Base-by-base conservation (phyloP, 106 monocot genomes). In the Alisma plantagoaquatica region DNA sequence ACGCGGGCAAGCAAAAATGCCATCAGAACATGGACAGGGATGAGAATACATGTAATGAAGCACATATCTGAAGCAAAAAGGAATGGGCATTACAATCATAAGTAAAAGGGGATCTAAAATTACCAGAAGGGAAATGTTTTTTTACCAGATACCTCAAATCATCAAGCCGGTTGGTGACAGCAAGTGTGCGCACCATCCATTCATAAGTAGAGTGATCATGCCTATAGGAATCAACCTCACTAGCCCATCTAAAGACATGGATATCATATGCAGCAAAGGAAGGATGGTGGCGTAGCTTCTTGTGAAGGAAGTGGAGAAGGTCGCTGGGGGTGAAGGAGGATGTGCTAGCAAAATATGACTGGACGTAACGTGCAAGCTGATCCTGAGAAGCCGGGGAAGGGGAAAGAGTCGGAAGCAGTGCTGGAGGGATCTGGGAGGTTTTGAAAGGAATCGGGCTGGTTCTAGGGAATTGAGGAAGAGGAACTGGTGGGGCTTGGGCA, bases 161-260 rank as follows among this genome's bases (percentile, higher is more conserved):
- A 53, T 56, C 63, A 56, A 72, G 45, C 28, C 77, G 86, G 33
- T 27, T 49, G 46, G 86, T 56, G 57, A 44, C 48, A 28, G 74
- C 66, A 41, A 87, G 77, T 41, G 71, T 55, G 35, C 54, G 66
- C 59, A 28, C 46, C 50, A 86, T 57, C 53, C 35, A 65, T 29
- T 66, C 65, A 65, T 71, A 75, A 58, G 77, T 69, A 66, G 53
- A 19, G 75, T 84, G 88, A 53, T 83, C 82, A 64, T 73, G 94
- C 64, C 78, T 70, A 68, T 77, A 88, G 70, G 77, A 51, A 50
- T 61, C 62, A 52, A 77, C 45, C 51, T 49, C 27, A 62, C 78
- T n/a, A 26, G 76, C 84, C 81, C 81, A 81, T 38, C 57, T 53
- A 70, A 92, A 76, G 52, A 92, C 62, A 27, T 69, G 60, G 60